Conservation (phyloP, 2,329 filamentous ascomycete species). For the Calonectria hongkongensis region DNA sequence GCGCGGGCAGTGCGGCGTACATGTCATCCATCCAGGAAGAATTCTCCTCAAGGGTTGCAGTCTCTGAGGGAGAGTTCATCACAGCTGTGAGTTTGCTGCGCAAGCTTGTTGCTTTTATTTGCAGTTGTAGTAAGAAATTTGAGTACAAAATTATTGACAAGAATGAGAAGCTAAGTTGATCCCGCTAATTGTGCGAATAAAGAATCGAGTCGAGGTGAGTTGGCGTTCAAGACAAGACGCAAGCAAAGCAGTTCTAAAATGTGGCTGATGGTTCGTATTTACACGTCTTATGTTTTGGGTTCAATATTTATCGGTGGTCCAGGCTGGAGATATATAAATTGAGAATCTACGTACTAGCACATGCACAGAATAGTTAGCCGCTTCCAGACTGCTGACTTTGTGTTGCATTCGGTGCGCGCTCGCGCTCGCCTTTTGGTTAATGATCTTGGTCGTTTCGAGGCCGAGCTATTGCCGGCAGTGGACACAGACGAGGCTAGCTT, state of each 20-base stretch:
- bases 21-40: neutral
- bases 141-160: neutral
- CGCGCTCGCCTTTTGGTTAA: neutral
- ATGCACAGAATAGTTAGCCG: neutral
- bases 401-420: neutral
- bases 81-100: neutral
- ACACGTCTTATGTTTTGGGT: neutral
- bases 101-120: too few species aligned
- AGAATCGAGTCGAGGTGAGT: neutral
- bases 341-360: neutral
- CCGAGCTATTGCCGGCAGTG: constrained; percentile 7
- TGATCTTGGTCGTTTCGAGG: neutral
- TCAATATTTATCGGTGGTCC: neutral
- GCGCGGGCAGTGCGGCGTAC: neutral
- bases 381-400: neutral
- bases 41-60: neutral
- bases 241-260: neutral
- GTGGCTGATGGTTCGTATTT: neutral
- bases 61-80: constrained; percentile 4
- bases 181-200: rapidly evolving
- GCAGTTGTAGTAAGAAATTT: too few species aligned
- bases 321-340: neutral
- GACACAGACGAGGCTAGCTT: neutral
- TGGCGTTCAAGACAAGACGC: neutral
- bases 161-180: rapidly evolving